Conservation (phyloP, 1,284 basidiomycete genomes). For the Coniferiporia weirii region DNA sequence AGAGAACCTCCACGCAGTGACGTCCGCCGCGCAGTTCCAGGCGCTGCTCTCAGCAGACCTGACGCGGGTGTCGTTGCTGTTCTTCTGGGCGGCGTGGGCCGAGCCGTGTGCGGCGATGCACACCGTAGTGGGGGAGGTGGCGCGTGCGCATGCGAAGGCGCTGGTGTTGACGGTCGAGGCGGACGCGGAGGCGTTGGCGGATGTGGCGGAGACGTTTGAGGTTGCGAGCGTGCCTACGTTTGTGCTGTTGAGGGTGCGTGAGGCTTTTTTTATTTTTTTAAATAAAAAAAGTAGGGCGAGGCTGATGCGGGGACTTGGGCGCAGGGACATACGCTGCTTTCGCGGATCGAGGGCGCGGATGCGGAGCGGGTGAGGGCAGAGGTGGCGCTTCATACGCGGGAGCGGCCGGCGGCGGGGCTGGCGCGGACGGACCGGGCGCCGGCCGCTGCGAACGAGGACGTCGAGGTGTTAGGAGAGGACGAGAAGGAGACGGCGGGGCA, state of each 20-base stretch:
- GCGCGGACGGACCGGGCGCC: constrained; percentile 34
- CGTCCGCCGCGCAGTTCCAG: constrained; percentile 71
- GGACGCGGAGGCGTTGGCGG: constrained; percentile 80
- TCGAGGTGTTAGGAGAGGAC: constrained; percentile 21
- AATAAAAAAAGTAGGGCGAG: not conserved
- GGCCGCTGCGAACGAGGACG: constrained; percentile 23
- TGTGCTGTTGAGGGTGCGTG: constrained; percentile 72
- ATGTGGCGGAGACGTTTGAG: constrained; percentile 93
- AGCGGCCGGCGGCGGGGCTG: constrained; percentile 33
- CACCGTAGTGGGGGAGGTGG: constrained; percentile 63
- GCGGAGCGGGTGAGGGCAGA: constrained; percentile 35
- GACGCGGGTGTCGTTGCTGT: constrained; percentile 74
- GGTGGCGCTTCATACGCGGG: too few relatives aligned
- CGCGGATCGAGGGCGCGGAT: constrained; percentile 80
- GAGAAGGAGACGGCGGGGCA: constrained; percentile 61
- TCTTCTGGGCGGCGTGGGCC: constrained; percentile 94
- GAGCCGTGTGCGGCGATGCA: constrained; percentile 88
- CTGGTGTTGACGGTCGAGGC: constrained; percentile 81
- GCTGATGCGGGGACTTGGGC: not conserved
- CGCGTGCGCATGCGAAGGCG: constrained; percentile 63
- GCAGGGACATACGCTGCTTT: constrained; percentile 88
- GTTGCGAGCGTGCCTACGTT: constrained; percentile 89
- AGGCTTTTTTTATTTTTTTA: constrained; percentile 8
- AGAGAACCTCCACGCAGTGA: constrained; percentile 50
- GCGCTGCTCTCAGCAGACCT: constrained; percentile 71